phyloP scores from a whole-genome alignment of 164 flowering plant species.

The Akebia trifoliata region DNA sequence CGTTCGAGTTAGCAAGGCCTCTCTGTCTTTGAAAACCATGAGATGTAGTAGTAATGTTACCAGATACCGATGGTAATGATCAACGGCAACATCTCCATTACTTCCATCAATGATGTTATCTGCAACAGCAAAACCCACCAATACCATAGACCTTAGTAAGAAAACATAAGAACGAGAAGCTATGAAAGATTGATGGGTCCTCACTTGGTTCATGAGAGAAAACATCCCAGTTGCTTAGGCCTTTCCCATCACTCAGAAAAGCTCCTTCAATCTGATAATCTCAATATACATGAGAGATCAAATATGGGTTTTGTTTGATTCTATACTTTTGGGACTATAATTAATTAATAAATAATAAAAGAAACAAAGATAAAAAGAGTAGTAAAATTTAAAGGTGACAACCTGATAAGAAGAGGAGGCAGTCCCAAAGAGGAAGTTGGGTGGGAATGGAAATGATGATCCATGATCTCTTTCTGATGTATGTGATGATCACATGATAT shows the following conservation, averaged over 20 bases:
- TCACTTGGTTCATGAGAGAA: slow-evolving; percentile 40
- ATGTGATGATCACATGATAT: not conserved
- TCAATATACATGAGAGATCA: not conserved
- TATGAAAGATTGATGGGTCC: not conserved
- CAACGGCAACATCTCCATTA: slow-evolving; percentile 53
- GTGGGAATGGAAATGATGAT: slow-evolving; percentile 18
- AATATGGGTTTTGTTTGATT: not conserved
- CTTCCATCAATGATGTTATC: slow-evolving; percentile 39
- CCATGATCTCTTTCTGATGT: not conserved
- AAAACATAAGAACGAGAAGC: not conserved
- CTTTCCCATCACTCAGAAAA: slow-evolving; percentile 48
- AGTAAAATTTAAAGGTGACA: not conserved
- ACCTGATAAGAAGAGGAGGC: slow-evolving; percentile 60
- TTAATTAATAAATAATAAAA: not conserved
- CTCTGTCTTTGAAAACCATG: not conserved
- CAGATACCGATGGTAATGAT: slow-evolving; percentile 53
- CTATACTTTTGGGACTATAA: not conserved
- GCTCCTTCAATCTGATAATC: slow-evolving; percentile 52
- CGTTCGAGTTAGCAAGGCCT: too few species aligned
- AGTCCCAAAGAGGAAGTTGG: slow-evolving; percentile 48
- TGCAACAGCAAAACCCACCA: slow-evolving; percentile 12
- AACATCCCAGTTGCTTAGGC: slow-evolving; percentile 53
- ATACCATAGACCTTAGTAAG: not conserved
- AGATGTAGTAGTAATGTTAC: slow-evolving; percentile 15
- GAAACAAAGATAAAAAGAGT: not conserved